These are phyloP conservation scores for Picea abies DNA, from an alignment of 83 land plant species.

Conservation along the genomic window DNA sequence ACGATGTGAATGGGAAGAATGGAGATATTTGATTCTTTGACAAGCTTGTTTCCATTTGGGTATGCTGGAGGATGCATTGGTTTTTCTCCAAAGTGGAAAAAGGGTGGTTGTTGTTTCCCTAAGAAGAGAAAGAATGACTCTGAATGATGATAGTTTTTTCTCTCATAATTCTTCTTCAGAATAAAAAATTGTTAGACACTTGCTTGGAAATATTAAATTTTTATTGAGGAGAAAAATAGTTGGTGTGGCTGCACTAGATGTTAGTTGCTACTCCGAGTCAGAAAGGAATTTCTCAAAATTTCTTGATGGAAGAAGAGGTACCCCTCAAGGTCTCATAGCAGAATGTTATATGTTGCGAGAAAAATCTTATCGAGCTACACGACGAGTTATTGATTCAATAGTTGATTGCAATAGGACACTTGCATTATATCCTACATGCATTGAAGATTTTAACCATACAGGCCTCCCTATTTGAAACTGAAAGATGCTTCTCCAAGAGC, in stretches of 20 bases:
- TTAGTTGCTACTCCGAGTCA: constrained; percentile 62
- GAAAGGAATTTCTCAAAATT: no score
- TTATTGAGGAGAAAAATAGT: constrained; percentile 66
- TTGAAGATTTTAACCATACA: constrained; percentile 55
- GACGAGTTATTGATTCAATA: constrained; percentile 65
- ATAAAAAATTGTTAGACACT: constrained; percentile 37
- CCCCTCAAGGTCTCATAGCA: constrained; percentile 65
- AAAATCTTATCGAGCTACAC: constrained; percentile 45
- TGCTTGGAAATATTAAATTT: constrained; percentile 71
- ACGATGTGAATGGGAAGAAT: no score
- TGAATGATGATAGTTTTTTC: constrained; percentile 50
- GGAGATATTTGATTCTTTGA: no score
- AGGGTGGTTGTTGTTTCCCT: constrained; percentile 66
- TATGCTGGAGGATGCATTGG: constrained; percentile 82
- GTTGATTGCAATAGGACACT: constrained; percentile 75
- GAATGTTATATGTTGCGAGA: constrained; percentile 69
- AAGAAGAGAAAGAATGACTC: constrained; percentile 55
- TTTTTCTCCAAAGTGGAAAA: constrained; percentile 71
- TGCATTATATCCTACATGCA: constrained; percentile 62
- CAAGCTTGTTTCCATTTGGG: constrained; percentile 82
- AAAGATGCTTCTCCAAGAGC: constrained; percentile 55
- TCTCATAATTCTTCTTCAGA: constrained; percentile 20
- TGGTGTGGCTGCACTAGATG: constrained; percentile 75
- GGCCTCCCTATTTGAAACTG: constrained; percentile 54
- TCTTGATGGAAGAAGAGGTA: constrained; percentile 60